These are phyloP conservation scores for Suillus tomentosus DNA, from an alignment of 768 basidiomycete genomes.

Conservation along the genomic window DNA sequence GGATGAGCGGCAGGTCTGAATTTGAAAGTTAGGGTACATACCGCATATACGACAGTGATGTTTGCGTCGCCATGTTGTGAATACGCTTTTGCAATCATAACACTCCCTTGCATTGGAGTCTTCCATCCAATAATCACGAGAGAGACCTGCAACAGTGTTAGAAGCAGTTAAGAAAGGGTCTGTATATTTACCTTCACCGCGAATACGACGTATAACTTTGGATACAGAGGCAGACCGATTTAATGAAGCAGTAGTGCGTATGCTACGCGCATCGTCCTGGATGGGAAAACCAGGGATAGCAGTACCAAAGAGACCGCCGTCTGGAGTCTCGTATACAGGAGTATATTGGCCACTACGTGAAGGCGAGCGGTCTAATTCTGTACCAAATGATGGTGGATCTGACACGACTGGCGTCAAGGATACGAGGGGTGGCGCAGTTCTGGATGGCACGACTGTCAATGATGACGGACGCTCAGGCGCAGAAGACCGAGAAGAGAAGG, in stretches of 20 bases:
- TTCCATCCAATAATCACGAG: constrained; percentile 98
- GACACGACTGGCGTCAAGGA: constrained; percentile 86
- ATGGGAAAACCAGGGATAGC: constrained; percentile 93
- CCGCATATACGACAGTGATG: constrained; percentile 99
- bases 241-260: constrained; percentile 70
- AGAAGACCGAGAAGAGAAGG: constrained; percentile 47
- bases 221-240: constrained; percentile 84
- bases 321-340: constrained; percentile 53
- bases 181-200: constrained; percentile 73
- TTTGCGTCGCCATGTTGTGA: constrained; percentile 92
- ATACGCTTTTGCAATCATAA: constrained; percentile 92
- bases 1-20: constrained; percentile 6
- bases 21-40: constrained; percentile 33
- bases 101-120: constrained; percentile 95
- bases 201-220: constrained; percentile 85
- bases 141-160: constrained; percentile 56
- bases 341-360: constrained; percentile 52
- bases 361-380: constrained; percentile 63
- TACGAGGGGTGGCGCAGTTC: constrained; percentile 78
- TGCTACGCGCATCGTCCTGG: constrained; percentile 85
- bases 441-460: constrained; percentile 50
- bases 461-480: constrained; percentile 60
- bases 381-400: constrained; percentile 68
- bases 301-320: constrained; percentile 64
- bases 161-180: constrained; percentile 11